Conservation (phyloP, 1,284 basidiomycete species). For the Cystobasidiaceae sp. region DNA sequence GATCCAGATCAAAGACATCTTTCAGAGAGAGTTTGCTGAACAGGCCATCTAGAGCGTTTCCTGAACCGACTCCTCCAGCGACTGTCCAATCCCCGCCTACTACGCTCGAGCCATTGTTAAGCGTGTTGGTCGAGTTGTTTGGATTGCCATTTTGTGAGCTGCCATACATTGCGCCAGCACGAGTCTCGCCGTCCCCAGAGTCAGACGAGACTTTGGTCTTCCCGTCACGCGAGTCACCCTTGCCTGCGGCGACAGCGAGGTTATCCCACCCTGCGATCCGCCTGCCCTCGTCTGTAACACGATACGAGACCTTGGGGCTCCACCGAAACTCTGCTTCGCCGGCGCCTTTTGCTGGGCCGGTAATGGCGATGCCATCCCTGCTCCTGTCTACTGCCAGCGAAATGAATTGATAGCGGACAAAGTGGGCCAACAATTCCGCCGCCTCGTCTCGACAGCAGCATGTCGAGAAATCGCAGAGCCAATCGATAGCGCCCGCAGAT, state of each 20-base stretch:
- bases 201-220: conserved; percentile 18
- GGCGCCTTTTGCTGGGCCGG: conserved; percentile 3
- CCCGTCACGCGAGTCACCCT: not conserved
- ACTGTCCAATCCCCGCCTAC: conserved; percentile 10
- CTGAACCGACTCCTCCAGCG: conserved; percentile 21
- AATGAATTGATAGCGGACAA: conserved; percentile 91
- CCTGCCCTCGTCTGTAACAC: conserved; percentile 83
- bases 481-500: conserved; percentile 82
- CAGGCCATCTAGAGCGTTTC: conserved; percentile 72
- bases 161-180: not conserved
- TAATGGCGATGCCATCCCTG: conserved; percentile 47
- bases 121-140: conserved; percentile 8
- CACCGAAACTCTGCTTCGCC: conserved; percentile 78
- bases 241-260: conserved; percentile 9
- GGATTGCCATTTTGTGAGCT: not conserved
- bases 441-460: conserved; percentile 94
- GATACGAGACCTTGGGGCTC: conserved; percentile 89
- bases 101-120: not conserved
- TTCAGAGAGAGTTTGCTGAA: conserved; percentile 58
- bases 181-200: conserved; percentile 15
- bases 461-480: conserved; percentile 96
- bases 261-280: conserved; percentile 55
- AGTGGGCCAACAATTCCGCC: conserved; percentile 93
- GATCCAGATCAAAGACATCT: conserved; percentile 34
- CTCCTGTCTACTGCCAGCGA: conserved; percentile 59